phyloP scores from a whole-genome alignment of 805 yeast genomes.

The Danielia oregonensis region DNA sequence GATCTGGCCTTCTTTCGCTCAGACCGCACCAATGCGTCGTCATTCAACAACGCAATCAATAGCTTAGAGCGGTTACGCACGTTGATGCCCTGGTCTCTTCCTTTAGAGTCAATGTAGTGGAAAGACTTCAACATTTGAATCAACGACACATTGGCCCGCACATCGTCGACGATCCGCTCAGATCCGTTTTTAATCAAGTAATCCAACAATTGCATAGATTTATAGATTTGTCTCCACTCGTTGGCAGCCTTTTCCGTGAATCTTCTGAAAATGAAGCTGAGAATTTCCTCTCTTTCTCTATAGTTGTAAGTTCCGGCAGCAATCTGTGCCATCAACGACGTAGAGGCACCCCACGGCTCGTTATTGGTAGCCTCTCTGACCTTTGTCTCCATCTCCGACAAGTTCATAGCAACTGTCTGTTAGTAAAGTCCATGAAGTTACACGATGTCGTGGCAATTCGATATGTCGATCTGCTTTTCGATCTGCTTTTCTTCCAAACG shows the following conservation, averaged over 20 bases:
- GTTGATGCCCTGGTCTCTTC: slow-evolving; percentile 93
- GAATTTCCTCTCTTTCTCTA: slow-evolving; percentile 74
- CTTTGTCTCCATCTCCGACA: slow-evolving; percentile 94
- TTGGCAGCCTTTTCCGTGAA: slow-evolving; percentile 94
- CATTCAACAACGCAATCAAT: slow-evolving; percentile 65
- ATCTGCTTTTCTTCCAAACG: too few relatives aligned
- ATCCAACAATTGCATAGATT: slow-evolving; percentile 87
- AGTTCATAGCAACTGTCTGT: slow-evolving; percentile 68
- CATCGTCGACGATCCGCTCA: slow-evolving; percentile 93
- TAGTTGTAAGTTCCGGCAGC: slow-evolving; percentile 91
- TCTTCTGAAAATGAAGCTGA: slow-evolving; percentile 74
- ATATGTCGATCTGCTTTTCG: too few relatives aligned
- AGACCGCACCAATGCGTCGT: slow-evolving; percentile 68
- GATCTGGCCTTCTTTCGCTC: slow-evolving; percentile 91
- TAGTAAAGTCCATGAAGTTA: slow-evolving; percentile 2
- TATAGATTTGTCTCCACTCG: slow-evolving; percentile 98
- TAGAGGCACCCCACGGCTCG: slow-evolving; percentile 98
- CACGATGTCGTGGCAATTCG: too few relatives aligned
- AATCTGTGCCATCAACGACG: slow-evolving; percentile 89
- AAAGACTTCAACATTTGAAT: slow-evolving; percentile 87
- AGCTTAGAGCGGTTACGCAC: slow-evolving; percentile 89
- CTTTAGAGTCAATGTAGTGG: slow-evolving; percentile 91
- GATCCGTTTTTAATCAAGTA: slow-evolving; percentile 89
- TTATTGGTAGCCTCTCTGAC: slow-evolving; percentile 97
- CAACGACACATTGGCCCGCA: slow-evolving; percentile 74